Percentiles rank a stretch among this genome's conserved stretches.
phyloP scores from a whole-genome alignment of 2,329 filamentous ascomycete genomes.

The Sclerotinia borealis region DNA sequence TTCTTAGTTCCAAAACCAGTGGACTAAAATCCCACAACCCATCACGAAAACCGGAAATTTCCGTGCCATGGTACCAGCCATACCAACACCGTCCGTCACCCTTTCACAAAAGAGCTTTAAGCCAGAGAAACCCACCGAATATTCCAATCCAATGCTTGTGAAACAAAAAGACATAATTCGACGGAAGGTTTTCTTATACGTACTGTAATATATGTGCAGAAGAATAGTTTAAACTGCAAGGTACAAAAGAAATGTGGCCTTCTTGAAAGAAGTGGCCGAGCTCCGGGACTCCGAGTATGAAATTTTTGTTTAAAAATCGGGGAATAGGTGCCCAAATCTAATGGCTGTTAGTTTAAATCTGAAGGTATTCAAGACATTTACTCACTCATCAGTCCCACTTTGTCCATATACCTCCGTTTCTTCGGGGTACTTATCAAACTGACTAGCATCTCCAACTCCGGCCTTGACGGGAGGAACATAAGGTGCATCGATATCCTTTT shows the following conservation, averaged over 20 bases:
- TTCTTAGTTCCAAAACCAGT: not conserved
- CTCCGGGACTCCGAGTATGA: not conserved
- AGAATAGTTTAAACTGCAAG: constrained; percentile 11
- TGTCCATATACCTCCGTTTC: constrained; percentile 89
- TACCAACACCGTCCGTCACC: constrained; percentile 8
- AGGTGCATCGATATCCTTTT: constrained; percentile 96
- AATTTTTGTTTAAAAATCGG: constrained; percentile 16
- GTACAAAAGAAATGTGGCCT: constrained; percentile 9
- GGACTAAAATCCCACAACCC: not conserved
- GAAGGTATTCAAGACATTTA: constrained; percentile 34
- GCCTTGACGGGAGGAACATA: constrained; percentile 95
- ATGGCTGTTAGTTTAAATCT: constrained; percentile 1
- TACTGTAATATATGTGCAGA: constrained; percentile 23
- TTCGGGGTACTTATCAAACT: constrained; percentile 97
- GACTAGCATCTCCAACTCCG: constrained; percentile 88
- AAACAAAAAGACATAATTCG: constrained; percentile 14
- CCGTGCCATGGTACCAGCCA: not conserved
- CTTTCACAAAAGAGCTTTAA: not conserved
- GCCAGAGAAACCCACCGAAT: constrained; percentile 7
- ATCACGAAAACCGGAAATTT: not conserved
- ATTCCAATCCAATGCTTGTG: constrained; percentile 8
- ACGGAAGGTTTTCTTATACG: constrained; percentile 8
- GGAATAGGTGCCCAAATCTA: constrained; percentile 24
- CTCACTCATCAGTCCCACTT: constrained; percentile 78
- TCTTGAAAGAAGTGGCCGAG: not conserved